A percentile compares a stretch with the other conserved stretches of the same genome.
Evolutionary conservation across 202 grass and related monocot species (phyloP).

Genomic region (Brachypodium distachyon): DNA sequence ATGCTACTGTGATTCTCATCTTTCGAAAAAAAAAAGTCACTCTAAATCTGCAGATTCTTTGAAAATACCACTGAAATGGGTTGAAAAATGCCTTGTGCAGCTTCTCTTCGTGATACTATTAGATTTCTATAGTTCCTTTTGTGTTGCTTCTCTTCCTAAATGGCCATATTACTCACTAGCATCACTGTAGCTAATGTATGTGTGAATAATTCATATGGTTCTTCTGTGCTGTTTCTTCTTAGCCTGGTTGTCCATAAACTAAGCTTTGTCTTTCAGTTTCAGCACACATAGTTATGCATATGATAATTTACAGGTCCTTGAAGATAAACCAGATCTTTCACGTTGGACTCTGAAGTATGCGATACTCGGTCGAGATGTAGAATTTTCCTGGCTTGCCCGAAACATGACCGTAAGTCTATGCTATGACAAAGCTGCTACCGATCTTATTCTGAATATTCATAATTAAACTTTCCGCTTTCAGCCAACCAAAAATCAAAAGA

Average conservation of each 20-base stretch:
- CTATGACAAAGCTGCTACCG: slow-evolving; percentile 3
- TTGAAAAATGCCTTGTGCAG: too few species aligned
- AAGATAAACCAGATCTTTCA: slow-evolving; percentile 90
- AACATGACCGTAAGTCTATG: slow-evolving; percentile 59
- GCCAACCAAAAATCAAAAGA: slow-evolving; percentile 96
- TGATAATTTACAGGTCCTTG: slow-evolving; percentile 45
- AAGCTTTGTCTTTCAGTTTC: neutral
- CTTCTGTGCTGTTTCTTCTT: neutral
- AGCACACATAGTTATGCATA: neutral
- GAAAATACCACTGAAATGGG: too few species aligned
- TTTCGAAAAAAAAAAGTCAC: too few species aligned
- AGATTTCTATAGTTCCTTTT: neutral
- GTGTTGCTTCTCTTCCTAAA: neutral
- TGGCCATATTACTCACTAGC: neutral
- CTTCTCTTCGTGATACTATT: neutral
- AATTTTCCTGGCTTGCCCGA: slow-evolving; percentile 94
- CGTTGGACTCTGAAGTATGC: slow-evolving; percentile 82
- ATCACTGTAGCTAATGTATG: neutral
- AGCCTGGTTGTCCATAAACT: neutral
- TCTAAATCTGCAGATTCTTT: too few species aligned
- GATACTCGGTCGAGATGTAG: slow-evolving; percentile 65
- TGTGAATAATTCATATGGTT: neutral
- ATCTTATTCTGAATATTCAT: slow-evolving; percentile 4
- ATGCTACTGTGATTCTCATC: too few species aligned
- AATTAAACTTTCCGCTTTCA: slow-evolving; percentile 22